phyloP scores from a whole-genome alignment of 2,329 filamentous ascomycete genomes.

The Cordyceps pruinosa region DNA sequence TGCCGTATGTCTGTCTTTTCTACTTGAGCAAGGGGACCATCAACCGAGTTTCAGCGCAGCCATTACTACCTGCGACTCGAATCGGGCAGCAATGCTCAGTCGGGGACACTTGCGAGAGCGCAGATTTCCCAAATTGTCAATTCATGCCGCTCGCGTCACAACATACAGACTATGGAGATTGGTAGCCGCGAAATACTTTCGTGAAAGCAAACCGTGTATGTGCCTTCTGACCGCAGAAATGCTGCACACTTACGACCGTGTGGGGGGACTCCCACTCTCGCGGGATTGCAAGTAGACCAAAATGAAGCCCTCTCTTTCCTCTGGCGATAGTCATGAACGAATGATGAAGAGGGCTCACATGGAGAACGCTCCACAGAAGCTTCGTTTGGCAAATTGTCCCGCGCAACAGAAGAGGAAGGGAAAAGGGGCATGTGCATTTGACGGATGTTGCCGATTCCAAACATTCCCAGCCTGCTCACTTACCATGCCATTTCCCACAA shows the following conservation, averaged over 20 bases:
- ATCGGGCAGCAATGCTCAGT: background rate
- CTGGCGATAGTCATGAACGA: background rate
- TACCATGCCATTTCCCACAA: background rate
- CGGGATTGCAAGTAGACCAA: background rate
- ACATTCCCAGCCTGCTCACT: background rate
- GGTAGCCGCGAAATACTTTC: background rate
- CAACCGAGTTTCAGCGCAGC: background rate
- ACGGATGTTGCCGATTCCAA: background rate
- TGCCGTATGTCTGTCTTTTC: background rate
- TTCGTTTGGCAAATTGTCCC: background rate
- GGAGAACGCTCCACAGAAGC: background rate
- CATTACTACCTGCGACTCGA: background rate
- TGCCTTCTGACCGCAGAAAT: background rate
- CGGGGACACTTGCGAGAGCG: background rate
- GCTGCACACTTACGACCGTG: background rate
- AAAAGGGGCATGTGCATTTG: background rate
- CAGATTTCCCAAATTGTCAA: background rate
- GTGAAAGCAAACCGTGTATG: background rate
- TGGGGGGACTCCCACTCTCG: background rate
- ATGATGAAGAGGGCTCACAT: background rate
- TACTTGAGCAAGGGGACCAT: background rate
- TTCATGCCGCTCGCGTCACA: background rate
- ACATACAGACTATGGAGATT: background rate
- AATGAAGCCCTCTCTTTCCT: background rate
- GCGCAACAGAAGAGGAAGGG: background rate